phyloP scores from a whole-genome alignment of 345 rosid genomes.

The Hirschfeldia incana region DNA sequence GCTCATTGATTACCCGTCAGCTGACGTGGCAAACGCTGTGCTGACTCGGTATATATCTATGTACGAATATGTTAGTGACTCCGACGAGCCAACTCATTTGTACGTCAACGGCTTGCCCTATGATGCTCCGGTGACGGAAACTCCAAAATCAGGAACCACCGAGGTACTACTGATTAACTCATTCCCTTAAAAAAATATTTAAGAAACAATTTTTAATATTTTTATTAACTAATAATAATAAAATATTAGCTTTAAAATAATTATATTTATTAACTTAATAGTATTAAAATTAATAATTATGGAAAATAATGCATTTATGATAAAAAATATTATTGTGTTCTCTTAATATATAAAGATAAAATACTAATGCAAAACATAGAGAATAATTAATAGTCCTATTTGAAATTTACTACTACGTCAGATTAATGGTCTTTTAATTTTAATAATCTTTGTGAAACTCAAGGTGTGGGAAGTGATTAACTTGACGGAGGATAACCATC shows the following conservation, averaged over 20 bases:
- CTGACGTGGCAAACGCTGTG: conserved; percentile 45
- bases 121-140: conserved; percentile 69
- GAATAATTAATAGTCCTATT: not conserved
- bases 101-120: conserved; percentile 69
- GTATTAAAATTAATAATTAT: not conserved
- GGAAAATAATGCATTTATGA: not conserved
- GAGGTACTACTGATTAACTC: conserved; percentile 44
- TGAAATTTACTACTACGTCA: not conserved
- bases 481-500: conserved; percentile 88
- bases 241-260: not conserved
- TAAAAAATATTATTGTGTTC: not conserved
- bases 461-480: conserved; percentile 91
- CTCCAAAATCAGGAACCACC: conserved; percentile 59
- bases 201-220: no score
- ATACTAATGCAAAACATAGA: not conserved
- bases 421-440: conserved; percentile 14
- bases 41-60: conserved; percentile 65
- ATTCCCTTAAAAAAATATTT: not conserved
- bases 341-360: not conserved
- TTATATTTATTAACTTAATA: no score
- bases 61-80: conserved; percentile 69
- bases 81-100: conserved; percentile 78
- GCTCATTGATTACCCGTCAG: conserved; percentile 51
- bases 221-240: not conserved
- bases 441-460: not conserved